Evolutionary conservation across 148 eudicot genomes (phyloP).

Genomic region (Persicaria tinctoria): DNA sequence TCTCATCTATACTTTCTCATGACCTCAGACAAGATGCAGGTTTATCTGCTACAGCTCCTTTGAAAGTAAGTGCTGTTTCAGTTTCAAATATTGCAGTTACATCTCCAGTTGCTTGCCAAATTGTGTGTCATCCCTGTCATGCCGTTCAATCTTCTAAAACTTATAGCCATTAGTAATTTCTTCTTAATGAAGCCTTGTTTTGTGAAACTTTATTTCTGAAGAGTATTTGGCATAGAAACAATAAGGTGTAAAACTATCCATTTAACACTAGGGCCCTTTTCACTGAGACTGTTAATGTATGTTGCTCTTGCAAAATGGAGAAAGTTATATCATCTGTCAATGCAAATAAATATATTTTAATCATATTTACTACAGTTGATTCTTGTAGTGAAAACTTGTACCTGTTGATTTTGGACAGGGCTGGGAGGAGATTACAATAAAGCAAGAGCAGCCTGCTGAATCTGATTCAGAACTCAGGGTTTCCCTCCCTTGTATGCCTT

Average conservation of each 20-base stretch:
- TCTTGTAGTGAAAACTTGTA: slow-evolving; percentile 4
- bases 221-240: not conserved
- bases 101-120: not conserved
- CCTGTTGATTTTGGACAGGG: slow-evolving; percentile 40
- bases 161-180: not conserved
- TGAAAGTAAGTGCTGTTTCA: slow-evolving; percentile 50
- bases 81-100: not conserved
- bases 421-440: slow-evolving; percentile 91
- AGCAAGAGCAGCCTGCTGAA: slow-evolving; percentile 70
- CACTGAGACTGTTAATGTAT: not conserved
- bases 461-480: slow-evolving; percentile 49
- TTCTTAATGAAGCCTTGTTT: not conserved
- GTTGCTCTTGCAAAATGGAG: not conserved
- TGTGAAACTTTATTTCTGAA: not conserved
- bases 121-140: not conserved
- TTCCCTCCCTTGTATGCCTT: slow-evolving; percentile 87
- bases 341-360: not conserved
- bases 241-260: not conserved
- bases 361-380: not conserved
- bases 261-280: not conserved
- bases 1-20: slow-evolving; percentile 42
- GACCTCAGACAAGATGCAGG: slow-evolving; percentile 68
- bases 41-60: slow-evolving; percentile 49
- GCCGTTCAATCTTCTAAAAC: not conserved
- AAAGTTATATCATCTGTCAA: not conserved